These are phyloP conservation scores for Primulina tabacum DNA, from an alignment of 257 asterid genomes.

Conservation along the genomic window DNA sequence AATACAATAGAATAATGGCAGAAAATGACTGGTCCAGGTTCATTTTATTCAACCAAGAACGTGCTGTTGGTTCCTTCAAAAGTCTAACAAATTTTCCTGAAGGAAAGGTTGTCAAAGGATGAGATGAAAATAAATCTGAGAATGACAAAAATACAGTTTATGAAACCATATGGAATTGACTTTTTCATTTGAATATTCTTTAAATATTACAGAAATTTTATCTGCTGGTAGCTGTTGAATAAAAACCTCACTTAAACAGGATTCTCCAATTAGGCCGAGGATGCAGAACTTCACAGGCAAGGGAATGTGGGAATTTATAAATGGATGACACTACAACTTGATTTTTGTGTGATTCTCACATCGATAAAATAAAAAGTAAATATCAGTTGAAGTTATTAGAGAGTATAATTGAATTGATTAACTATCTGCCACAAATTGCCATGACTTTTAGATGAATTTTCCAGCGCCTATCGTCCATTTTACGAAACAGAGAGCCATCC, in stretches of 20 bases:
- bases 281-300: not conserved
- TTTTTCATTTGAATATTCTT: conserved; percentile 2
- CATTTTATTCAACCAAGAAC: too few species aligned
- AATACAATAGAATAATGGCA: too few species aligned
- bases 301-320: too few species aligned
- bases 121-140: too few species aligned
- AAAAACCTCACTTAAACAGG: not conserved
- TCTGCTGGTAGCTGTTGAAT: not conserved
- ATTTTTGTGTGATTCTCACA: not conserved
- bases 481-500: too few species aligned
- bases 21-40: too few species aligned
- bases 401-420: not conserved
- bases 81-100: too few species aligned
- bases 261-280: conserved; percentile 9
- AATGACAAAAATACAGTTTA: not conserved
- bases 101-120: too few species aligned
- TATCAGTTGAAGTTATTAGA: not conserved
- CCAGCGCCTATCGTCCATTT: not conserved
- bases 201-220: too few species aligned
- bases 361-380: too few species aligned
- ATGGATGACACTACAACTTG: not conserved
- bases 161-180: conserved; percentile 2
- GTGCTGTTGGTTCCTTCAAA: too few species aligned
- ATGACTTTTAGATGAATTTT: not conserved
- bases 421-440: not conserved